Percentiles rank a stretch among this genome's conserved stretches.
These are phyloP conservation scores for Selaginella tamariscina DNA, from an alignment of 75 land plant genomes.

Conservation along the genomic window DNA sequence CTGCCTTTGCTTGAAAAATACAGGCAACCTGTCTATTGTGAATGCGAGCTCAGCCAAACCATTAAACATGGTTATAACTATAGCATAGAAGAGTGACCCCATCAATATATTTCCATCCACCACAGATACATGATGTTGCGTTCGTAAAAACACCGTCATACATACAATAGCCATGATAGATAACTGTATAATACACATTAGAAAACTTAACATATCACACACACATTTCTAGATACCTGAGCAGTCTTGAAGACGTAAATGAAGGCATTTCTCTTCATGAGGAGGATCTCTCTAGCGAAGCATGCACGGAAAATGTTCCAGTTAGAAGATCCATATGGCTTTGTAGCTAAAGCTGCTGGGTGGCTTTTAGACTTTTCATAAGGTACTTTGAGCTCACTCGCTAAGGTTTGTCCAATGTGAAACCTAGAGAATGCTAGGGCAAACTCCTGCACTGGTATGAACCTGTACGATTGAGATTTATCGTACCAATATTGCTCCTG, in stretches of 20 bases:
- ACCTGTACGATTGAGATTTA: constrained; percentile 17
- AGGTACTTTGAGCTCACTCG: constrained; percentile 22
- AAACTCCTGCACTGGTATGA: constrained; percentile 26
- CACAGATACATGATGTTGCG: constrained; percentile 1
- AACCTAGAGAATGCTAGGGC: constrained; percentile 18
- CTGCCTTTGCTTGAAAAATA: constrained; percentile 11
- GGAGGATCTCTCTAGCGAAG: constrained; percentile 29
- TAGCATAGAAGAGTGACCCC: background rate
- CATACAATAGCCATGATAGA: background rate
- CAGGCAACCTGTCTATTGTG: background rate
- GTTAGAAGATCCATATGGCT: constrained; percentile 33
- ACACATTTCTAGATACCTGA: constrained; percentile 36
- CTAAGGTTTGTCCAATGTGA: constrained; percentile 17
- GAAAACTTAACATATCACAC: background rate
- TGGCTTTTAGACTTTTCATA: constrained; percentile 28
- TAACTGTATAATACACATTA: background rate
- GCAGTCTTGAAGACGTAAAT: constrained; percentile 28
- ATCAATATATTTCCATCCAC: constrained; percentile 1
- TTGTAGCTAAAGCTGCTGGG: constrained; percentile 33
- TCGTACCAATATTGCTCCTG: constrained; percentile 37
- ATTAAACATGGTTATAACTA: constrained; percentile 9
- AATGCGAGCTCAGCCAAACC: background rate
- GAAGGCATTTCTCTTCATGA: constrained; percentile 39
- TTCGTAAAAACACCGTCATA: constrained; percentile 10
- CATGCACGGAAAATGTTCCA: constrained; percentile 31